Conservation (phyloP, 306 rosid genomes). For the Malus domestica region DNA sequence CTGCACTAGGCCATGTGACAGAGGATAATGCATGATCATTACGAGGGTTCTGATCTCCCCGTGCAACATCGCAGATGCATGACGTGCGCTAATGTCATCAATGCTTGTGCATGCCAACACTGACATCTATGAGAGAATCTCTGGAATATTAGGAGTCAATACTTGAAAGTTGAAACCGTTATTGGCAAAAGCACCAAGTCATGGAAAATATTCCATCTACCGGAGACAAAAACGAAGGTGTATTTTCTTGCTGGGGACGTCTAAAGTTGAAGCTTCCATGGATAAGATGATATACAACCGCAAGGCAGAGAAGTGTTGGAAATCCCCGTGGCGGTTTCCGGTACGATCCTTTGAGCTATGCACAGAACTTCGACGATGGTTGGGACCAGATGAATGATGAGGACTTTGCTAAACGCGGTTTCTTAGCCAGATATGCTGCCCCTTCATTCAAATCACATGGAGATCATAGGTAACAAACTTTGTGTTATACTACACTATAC, state of each 20-base stretch:
- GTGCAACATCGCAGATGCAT: not conserved
- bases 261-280: conserved; percentile 58
- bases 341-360: conserved; percentile 69
- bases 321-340: conserved; percentile 32
- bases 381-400: conserved; percentile 28
- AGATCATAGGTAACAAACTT: conserved; percentile 2
- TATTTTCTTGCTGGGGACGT: conserved; percentile 55
- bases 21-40: too few species aligned
- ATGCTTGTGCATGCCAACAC: too few species aligned
- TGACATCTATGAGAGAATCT: too few species aligned
- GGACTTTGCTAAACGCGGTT: conserved; percentile 31
- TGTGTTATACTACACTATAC: not conserved
- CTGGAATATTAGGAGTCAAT: too few species aligned
- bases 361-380: conserved; percentile 74
- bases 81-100: not conserved
- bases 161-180: too few species aligned
- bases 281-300: conserved; percentile 4
- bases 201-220: conserved; percentile 45
- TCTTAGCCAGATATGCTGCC: conserved; percentile 61
- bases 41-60: not conserved
- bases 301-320: conserved; percentile 10
- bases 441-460: conserved; percentile 24
- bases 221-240: conserved; percentile 20
- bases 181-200: not conserved
- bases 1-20: not conserved